These are phyloP conservation scores for Malus asiatica DNA, from an alignment of 306 rosid genomes.

Conservation along the genomic window DNA sequence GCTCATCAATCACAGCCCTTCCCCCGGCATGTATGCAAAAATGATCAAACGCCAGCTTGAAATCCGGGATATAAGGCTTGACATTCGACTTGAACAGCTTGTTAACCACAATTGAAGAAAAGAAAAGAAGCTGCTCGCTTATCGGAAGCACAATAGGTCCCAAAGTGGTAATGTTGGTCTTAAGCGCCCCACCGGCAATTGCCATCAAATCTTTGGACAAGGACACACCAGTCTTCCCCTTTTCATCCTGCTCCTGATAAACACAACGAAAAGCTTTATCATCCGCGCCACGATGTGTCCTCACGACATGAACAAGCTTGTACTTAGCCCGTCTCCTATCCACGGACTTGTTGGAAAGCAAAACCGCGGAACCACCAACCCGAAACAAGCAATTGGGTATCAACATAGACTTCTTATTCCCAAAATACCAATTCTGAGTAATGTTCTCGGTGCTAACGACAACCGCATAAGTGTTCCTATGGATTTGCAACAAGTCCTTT, in stretches of 20 bases:
- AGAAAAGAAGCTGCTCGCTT: conserved; percentile 74
- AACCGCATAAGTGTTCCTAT: conserved; percentile 62
- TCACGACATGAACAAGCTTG: conserved; percentile 55
- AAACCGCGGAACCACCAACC: conserved; percentile 50
- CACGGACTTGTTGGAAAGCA: conserved; percentile 44
- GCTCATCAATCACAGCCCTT: conserved; percentile 76
- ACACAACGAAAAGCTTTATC: conserved; percentile 69
- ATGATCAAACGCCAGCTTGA: conserved; percentile 71
- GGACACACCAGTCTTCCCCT: conserved; percentile 67
- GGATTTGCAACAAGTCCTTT: conserved; percentile 55
- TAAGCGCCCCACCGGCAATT: conserved; percentile 65
- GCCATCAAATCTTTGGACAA: conserved; percentile 77
- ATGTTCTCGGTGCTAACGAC: conserved; percentile 72
- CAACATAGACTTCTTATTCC: conserved; percentile 68
- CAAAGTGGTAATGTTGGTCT: conserved; percentile 60
- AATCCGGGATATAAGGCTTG: conserved; percentile 75
- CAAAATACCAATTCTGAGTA: conserved; percentile 72
- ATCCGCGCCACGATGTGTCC: conserved; percentile 66
- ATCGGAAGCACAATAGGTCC: conserved; percentile 78
- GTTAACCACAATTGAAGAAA: conserved; percentile 44
- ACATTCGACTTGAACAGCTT: conserved; percentile 39
- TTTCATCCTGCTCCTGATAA: conserved; percentile 64
- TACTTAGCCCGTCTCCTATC: conserved; percentile 59
- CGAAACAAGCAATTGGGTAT: conserved; percentile 73
- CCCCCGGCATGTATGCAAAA: conserved; percentile 81